Conservation (phyloP, 306 rosid genomes). For the Medicago arabica region DNA sequence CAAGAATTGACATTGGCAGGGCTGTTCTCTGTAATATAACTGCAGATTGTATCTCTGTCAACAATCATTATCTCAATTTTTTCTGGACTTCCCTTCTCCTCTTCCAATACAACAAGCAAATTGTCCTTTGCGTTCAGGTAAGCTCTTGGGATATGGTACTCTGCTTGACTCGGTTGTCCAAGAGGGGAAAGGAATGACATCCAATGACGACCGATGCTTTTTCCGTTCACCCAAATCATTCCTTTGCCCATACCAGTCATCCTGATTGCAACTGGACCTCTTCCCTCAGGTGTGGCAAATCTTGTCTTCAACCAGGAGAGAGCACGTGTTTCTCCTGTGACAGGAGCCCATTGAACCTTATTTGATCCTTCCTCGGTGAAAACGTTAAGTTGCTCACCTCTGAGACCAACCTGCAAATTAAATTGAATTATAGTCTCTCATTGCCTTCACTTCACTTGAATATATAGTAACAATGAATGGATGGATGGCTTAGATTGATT, state of each 20-base stretch:
- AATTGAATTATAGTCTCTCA: neutral
- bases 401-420: constrained; percentile 57
- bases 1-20: constrained; percentile 72
- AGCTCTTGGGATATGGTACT: constrained; percentile 87
- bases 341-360: constrained; percentile 52
- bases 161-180: constrained; percentile 65
- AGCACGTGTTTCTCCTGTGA: constrained; percentile 37
- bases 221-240: constrained; percentile 82
- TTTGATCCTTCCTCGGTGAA: constrained; percentile 61
- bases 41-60: constrained; percentile 78
- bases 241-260: constrained; percentile 90
- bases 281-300: constrained; percentile 75
- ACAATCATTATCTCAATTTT: constrained; percentile 61
- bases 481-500: neutral
- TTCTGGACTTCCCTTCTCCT: constrained; percentile 49
- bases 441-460: neutral
- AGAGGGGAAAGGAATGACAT: constrained; percentile 66
- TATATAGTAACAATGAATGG: neutral
- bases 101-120: constrained; percentile 77
- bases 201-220: constrained; percentile 85
- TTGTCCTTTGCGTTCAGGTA: constrained; percentile 58
- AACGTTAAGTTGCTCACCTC: constrained; percentile 53
- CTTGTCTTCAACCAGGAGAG: constrained; percentile 80
- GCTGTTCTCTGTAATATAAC: constrained; percentile 48
- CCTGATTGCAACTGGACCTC: constrained; percentile 69